Evolutionary conservation across 345 rosid genomes (phyloP).

Genomic region (Psidium friedrichsthalianum): DNA sequence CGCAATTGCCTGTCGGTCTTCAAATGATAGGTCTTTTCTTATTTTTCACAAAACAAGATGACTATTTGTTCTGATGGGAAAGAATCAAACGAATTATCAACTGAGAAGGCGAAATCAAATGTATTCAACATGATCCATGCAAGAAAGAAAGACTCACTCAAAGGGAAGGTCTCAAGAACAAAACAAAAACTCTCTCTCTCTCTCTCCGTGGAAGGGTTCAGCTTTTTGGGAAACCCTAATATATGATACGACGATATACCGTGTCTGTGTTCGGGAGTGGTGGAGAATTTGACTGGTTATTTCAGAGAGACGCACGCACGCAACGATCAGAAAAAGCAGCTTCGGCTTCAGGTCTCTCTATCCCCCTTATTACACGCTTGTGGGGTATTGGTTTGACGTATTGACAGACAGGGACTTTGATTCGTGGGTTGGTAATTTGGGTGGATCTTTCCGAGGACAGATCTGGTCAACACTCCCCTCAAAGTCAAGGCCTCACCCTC

Average conservation of each 20-base stretch:
- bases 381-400: neutral
- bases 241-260: neutral
- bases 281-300: neutral
- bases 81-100: neutral
- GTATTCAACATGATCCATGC: neutral
- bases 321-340: neutral
- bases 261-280: neutral
- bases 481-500: neutral
- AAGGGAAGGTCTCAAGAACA: neutral
- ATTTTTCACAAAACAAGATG: neutral
- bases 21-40: neutral
- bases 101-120: neutral
- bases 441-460: slow-evolving; percentile 28
- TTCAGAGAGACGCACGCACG: neutral
- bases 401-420: neutral
- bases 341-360: neutral
- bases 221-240: neutral
- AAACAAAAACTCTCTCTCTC: neutral
- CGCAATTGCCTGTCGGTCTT: neutral
- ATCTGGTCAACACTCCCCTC: slow-evolving; percentile 15
- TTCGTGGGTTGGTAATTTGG: slow-evolving; percentile 10
- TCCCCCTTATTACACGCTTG: neutral
- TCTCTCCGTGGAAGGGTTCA: neutral
- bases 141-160: neutral
- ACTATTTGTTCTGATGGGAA: neutral